These are phyloP conservation scores for Cryoendolithus antarcticus DNA, from an alignment of 2,329 filamentous ascomycete species.

Conservation along the genomic window DNA sequence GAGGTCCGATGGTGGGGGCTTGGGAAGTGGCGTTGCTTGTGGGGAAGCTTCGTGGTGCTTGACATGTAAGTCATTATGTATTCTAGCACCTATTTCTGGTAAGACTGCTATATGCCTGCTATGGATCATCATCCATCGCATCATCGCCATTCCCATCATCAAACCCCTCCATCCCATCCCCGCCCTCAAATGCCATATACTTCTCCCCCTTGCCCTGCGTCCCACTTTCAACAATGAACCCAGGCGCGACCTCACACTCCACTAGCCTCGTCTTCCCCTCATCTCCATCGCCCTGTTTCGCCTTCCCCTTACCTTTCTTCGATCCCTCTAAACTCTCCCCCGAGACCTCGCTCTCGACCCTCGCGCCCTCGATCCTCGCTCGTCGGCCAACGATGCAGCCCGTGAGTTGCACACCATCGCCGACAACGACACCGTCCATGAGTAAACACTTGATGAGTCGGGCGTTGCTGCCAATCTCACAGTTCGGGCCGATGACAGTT, in stretches of 20 bases:
- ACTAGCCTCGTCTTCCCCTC: conserved; percentile 47
- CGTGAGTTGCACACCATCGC: conserved; percentile 71
- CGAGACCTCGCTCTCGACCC: conserved; percentile 4
- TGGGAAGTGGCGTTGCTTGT: too few relatives aligned
- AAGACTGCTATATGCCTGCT: too few relatives aligned
- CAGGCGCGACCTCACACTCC: conserved; percentile 84
- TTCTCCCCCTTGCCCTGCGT: conserved; percentile 52
- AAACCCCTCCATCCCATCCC: conserved; percentile 5
- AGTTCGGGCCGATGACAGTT: conserved; percentile 74
- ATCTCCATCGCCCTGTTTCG: conserved; percentile 31
- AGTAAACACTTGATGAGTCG: conserved; percentile 77
- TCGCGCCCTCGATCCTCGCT: conserved; percentile 62
- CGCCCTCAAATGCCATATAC: conserved; percentile 40
- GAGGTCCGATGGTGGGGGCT: too few relatives aligned
- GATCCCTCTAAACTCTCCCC: conserved; percentile 35
- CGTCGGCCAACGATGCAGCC: conserved; percentile 76
- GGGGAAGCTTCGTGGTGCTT: too few relatives aligned
- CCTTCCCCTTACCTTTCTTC: conserved; percentile 24
- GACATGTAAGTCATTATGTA: too few relatives aligned
- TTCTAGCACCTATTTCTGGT: too few relatives aligned
- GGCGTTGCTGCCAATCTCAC: conserved; percentile 74
- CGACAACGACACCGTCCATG: conserved; percentile 84
- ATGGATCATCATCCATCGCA: conserved; percentile 8
- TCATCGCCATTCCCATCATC: conserved; percentile 15
- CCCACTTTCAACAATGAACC: conserved; percentile 70